Percentiles rank a stretch among this genome's conserved stretches.
Conservation (phyloP, 768 basidiomycete genomes). For the Boletus tylopilopsis region DNA sequence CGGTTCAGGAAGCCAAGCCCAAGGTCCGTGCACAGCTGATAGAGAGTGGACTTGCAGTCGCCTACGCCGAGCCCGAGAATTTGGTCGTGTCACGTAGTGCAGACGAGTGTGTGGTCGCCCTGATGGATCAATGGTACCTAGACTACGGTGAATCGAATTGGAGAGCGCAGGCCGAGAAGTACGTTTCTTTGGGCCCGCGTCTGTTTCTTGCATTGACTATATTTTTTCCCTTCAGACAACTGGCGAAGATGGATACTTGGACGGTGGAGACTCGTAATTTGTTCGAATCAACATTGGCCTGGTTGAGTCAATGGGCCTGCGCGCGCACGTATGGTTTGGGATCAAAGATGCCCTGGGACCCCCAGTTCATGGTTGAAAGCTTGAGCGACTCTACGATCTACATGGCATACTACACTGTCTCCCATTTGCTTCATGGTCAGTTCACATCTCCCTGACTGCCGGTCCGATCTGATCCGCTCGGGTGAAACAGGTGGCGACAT, state of each 20-base stretch:
- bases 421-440: constrained; percentile 88
- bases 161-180: constrained; percentile 84
- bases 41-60: constrained; percentile 68
- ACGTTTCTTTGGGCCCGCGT: background rate
- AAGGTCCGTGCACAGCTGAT: constrained; percentile 87
- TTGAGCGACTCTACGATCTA: constrained; percentile 97
- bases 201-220: constrained; percentile 1
- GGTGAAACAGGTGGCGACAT: constrained; percentile 56
- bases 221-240: constrained; percentile 45
- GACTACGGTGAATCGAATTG: constrained; percentile 93
- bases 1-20: constrained; percentile 88
- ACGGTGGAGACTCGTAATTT: constrained; percentile 86
- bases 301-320: constrained; percentile 99
- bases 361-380: constrained; percentile 93
- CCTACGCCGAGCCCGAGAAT: constrained; percentile 95
- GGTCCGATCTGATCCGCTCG: constrained; percentile 6
- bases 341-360: constrained; percentile 95
- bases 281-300: constrained; percentile 88
- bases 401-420: constrained; percentile 96
- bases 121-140: constrained; percentile 99
- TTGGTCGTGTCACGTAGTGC: constrained; percentile 83
- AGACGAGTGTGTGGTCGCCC: constrained; percentile 97
- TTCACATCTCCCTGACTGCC: background rate
- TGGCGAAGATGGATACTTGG: constrained; percentile 88
- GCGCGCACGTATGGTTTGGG: constrained; percentile 97